Conservation (phyloP, 2,329 filamentous ascomycete genomes). For the Aschersonia sp. region DNA sequence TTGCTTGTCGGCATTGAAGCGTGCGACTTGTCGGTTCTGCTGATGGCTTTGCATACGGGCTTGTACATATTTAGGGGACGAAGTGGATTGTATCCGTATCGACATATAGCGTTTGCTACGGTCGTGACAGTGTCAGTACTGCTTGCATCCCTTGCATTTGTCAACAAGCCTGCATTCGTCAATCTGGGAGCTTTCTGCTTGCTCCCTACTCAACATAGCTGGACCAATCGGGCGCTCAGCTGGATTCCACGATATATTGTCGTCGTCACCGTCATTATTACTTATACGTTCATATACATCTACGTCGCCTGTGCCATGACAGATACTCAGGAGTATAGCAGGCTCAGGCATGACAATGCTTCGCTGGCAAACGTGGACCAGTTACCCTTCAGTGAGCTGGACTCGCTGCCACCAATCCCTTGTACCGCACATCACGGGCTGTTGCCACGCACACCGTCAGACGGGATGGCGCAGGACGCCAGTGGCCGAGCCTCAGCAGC, state of each 20-base stretch:
- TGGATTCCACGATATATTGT: conserved; percentile 66
- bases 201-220: conserved; percentile 49
- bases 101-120: conserved; percentile 40
- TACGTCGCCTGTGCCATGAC: conserved; percentile 40
- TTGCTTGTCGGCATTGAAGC: conserved; percentile 52
- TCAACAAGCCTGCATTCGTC: conserved; percentile 41
- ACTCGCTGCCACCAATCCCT: conserved; percentile 13
- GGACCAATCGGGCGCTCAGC: conserved; percentile 52
- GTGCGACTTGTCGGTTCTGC: conserved; percentile 55
- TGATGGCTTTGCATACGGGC: conserved; percentile 60
- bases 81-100: conserved; percentile 55
- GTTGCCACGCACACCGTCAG: conserved; percentile 13
- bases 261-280: conserved; percentile 44
- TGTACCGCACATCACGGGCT: conserved; percentile 18
- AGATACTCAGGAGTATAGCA: conserved; percentile 17
- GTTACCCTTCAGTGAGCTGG: background rate
- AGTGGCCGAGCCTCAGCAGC: too few species aligned
- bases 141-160: conserved; percentile 48
- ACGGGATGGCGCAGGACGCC: conserved; percentile 1
- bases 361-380: conserved; percentile 4
- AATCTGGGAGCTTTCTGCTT: conserved; percentile 56
- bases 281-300: conserved; percentile 56
- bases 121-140: conserved; percentile 44
- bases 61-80: conserved; percentile 53
- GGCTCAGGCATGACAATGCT: background rate